Percentiles rank a stretch among this genome's conserved stretches.
These are phyloP conservation scores for Nakazawaea peltata DNA, from an alignment of 805 yeast species.

Conservation along the genomic window DNA sequence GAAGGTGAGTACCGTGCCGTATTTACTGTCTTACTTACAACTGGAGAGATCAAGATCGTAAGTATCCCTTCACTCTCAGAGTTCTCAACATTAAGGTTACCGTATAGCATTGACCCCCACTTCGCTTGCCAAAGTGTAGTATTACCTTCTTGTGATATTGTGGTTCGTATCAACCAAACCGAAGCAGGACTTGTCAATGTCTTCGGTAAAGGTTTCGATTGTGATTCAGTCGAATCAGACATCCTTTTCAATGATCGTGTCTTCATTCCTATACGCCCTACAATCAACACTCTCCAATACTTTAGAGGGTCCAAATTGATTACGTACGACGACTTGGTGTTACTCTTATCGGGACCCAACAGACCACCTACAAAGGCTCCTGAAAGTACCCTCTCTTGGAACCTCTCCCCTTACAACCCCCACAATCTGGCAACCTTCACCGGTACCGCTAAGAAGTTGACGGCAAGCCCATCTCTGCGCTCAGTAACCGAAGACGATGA, in stretches of 20 bases:
- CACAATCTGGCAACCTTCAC: constrained; percentile 15
- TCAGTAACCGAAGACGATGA: constrained; percentile 13
- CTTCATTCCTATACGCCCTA: constrained; percentile 71
- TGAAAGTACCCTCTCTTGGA: constrained; percentile 53
- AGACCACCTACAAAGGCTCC: constrained; percentile 52
- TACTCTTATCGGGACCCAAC: constrained; percentile 65
- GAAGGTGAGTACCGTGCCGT: constrained; percentile 21
- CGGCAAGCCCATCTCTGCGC: background rate
- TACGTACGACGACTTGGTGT: constrained; percentile 54
- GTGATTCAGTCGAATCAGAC: constrained; percentile 32
- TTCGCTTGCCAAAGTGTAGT: constrained; percentile 36
- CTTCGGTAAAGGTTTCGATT: constrained; percentile 31
- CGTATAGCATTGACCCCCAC: constrained; percentile 30
- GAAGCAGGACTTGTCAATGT: constrained; percentile 47
- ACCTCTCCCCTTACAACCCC: constrained; percentile 29
- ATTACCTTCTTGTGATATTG: constrained; percentile 39
- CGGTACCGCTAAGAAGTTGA: constrained; percentile 1
- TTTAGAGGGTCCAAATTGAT: constrained; percentile 67
- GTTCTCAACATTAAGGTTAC: constrained; percentile 37
- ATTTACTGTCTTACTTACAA: constrained; percentile 17
- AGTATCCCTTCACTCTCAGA: constrained; percentile 62
- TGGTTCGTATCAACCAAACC: constrained; percentile 45
- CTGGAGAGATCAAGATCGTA: constrained; percentile 22
- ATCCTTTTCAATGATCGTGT: constrained; percentile 62
- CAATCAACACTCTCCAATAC: constrained; percentile 75